phyloP scores from a whole-genome alignment of 2,329 filamentous ascomycete species.

The Reticulascus tulasneorum region DNA sequence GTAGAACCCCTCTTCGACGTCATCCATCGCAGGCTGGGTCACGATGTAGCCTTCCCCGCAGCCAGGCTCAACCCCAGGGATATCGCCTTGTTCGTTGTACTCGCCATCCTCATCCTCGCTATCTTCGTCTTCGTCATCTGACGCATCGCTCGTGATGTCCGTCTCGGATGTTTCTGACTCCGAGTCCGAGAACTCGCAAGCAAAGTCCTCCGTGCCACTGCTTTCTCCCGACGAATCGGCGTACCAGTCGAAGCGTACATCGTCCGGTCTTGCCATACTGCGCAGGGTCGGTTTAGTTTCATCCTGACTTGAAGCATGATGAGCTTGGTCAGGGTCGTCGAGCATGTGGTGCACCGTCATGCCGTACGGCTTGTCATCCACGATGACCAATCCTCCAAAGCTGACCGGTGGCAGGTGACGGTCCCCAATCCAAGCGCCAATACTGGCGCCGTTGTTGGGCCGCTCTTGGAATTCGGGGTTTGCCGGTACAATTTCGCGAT shows the following conservation, averaged over 20 bases:
- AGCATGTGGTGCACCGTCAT: constrained; percentile 98
- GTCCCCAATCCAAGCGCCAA: constrained; percentile 82
- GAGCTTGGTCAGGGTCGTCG: constrained; percentile 57
- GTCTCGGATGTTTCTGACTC: constrained; percentile 53
- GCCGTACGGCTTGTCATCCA: constrained; percentile 81
- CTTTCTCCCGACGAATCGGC: constrained; percentile 36
- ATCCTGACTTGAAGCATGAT: constrained; percentile 13
- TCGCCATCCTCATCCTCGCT: constrained; percentile 52
- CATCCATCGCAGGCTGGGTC: constrained; percentile 88
- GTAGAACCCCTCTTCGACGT: constrained; percentile 79
- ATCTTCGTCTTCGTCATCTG: constrained; percentile 40
- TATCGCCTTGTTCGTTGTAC: constrained; percentile 66
- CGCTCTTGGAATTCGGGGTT: constrained; percentile 76
- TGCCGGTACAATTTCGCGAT: constrained; percentile 37
- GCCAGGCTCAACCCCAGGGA: constrained; percentile 70
- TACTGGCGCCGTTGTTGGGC: constrained; percentile 83
- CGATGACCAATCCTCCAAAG: constrained; percentile 80
- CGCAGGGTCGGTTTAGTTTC: constrained; percentile 20
- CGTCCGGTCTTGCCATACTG: constrained; percentile 33
- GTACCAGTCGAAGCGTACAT: constrained; percentile 39
- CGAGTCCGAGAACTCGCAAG: constrained; percentile 59
- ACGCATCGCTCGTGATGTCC: constrained; percentile 48
- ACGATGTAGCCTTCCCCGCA: constrained; percentile 75
- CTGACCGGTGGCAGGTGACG: constrained; percentile 87
- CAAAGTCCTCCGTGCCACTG: constrained; percentile 48